Percentiles rank a stretch among this genome's conserved stretches.
Evolutionary conservation across 148 eudicot species (phyloP).

Genomic region (Camellia sinensis): DNA sequence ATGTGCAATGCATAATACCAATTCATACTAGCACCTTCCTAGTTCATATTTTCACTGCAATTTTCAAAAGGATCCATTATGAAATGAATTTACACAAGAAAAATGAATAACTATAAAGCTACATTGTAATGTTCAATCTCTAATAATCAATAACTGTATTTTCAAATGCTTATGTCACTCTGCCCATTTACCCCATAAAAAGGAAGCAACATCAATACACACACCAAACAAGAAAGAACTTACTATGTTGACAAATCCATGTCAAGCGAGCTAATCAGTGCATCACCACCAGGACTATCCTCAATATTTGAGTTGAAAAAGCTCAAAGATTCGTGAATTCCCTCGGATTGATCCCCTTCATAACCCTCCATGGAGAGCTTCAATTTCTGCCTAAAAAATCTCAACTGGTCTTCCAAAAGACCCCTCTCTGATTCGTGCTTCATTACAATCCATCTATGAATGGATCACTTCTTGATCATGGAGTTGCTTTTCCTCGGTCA

Average conservation of each 20-base stretch:
- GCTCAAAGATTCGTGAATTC: conserved; percentile 34
- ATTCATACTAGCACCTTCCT: background rate
- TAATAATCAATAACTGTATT: background rate
- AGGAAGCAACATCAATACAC: background rate
- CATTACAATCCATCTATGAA: conserved; percentile 61
- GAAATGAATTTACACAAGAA: background rate
- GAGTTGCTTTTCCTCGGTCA: conserved; percentile 62
- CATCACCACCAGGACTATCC: conserved; percentile 40
- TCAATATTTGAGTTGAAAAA: conserved; percentile 18
- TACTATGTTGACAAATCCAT: conserved; percentile 30
- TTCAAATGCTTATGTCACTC: background rate
- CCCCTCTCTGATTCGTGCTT: conserved; percentile 59
- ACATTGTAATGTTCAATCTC: background rate
- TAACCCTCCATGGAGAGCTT: conserved; percentile 32
- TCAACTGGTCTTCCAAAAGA: conserved; percentile 53
- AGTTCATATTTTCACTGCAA: background rate
- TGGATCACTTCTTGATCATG: conserved; percentile 82
- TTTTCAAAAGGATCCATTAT: background rate
- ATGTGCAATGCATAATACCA: background rate
- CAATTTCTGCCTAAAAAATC: conserved; percentile 41
- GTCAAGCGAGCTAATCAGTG: conserved; percentile 52
- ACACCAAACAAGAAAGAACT: conserved; percentile 23
- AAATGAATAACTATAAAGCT: background rate
- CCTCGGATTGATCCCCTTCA: conserved; percentile 38
- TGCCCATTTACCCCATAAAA: background rate